Evolutionary conservation across 2,329 filamentous ascomycete genomes (phyloP).

Genomic region (Epicoccum sorghinum): DNA sequence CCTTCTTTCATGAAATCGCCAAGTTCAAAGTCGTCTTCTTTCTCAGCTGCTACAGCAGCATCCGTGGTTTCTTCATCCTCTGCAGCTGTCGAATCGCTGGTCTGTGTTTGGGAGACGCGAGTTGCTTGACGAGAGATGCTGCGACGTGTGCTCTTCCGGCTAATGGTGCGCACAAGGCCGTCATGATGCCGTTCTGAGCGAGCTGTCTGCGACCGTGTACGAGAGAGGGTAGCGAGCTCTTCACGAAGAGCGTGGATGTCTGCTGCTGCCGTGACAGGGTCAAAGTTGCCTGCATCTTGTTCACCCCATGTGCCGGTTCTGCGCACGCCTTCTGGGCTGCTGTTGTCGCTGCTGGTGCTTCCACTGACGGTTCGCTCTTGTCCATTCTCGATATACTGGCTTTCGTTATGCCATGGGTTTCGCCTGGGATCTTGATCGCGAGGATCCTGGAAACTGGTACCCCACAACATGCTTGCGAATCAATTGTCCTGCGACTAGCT

Average conservation of each 20-base stretch:
- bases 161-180: conserved; percentile 33
- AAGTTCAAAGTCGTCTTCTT: conserved; percentile 69
- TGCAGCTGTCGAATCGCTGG: conserved; percentile 11
- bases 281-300: conserved; percentile 61
- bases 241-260: conserved; percentile 64
- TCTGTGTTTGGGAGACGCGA: conserved; percentile 21
- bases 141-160: conserved; percentile 35
- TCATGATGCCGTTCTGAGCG: conserved; percentile 31
- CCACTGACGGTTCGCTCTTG: conserved; percentile 22
- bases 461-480: conserved; percentile 28
- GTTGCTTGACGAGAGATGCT: conserved; percentile 17
- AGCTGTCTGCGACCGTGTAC: conserved; percentile 42
- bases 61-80: conserved; percentile 32
- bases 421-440: conserved; percentile 32
- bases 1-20: conserved; percentile 74
- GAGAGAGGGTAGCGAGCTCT: conserved; percentile 61
- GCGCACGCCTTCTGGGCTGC: conserved; percentile 33
- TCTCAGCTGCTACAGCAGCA: conserved; percentile 49
- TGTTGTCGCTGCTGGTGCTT: conserved; percentile 26
- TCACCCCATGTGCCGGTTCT: conserved; percentile 66
- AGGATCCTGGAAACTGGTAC: conserved; percentile 22
- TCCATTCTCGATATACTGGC: conserved; percentile 26
- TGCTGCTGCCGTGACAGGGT: conserved; percentile 61
- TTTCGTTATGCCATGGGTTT: conserved; percentile 46
- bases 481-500: neutral